Evolutionary conservation across 768 basidiomycete species (phyloP), one percentile per base, ranked within the genome.

Genomic region (Ephemerocybe angulata): DNA sequence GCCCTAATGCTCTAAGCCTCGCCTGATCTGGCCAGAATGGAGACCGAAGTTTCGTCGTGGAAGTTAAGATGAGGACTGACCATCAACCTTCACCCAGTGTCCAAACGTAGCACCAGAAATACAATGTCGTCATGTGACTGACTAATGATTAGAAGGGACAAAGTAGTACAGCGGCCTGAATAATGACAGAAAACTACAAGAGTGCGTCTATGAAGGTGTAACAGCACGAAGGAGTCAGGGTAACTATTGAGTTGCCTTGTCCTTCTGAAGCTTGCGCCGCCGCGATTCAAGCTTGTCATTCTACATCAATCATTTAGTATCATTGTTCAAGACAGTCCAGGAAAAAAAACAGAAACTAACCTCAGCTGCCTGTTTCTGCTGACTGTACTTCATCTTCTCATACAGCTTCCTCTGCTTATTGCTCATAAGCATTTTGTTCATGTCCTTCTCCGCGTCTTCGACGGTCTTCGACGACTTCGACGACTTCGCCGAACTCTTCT

Each of bases 401-500:
- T 95, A 96, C 63, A 97, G 71, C 72, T 95, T 95, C 63, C 85
- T 82, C 70, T 96, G 88, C 74, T 90, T 93, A 71, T 92, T 93
- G 76, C 91, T 96, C 86, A 97, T 87, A 84, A 98, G 80, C 86
- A 98, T 96, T 80, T 95, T 96, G 72, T 90, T 88, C 88, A 96
- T 91, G 66, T 95, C 89, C 63, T 84, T 78, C 67, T 93, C 91
- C 33, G 72, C 70, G 58, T 74, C 74, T 61, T 70, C 69, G 44
- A 61, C 67, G 58, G 69, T 72, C 11, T 61, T 65, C 1, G 61
- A 28, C 35, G 61, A 52, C 41, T 58, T 64, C 60, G 75, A n/a
- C n/a, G n/a, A n/a, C n/a, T n/a, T n/a, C n/a, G n/a, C n/a, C n/a
- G n/a, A 72, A 31, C 56, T 60, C 61, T 68, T 72, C 66, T 78